These are phyloP conservation scores for Clavispora fructus DNA, from an alignment of 805 yeast genomes.

Conservation along the genomic window DNA sequence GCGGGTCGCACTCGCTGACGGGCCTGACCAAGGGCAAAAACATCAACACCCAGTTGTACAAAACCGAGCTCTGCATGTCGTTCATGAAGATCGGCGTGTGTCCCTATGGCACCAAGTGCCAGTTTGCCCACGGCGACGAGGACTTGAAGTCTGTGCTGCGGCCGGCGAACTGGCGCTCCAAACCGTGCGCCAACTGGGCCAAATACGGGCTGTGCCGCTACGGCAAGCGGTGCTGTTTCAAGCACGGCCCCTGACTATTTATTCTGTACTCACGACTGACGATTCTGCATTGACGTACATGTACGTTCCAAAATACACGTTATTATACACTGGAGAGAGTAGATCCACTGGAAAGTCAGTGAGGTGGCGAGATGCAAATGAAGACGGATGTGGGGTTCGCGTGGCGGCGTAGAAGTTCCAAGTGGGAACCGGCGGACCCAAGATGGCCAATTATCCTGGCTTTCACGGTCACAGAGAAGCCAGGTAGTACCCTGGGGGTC, in stretches of 20 bases:
- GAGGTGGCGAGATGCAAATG: no score
- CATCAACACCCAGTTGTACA: conserved; percentile 67
- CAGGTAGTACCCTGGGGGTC: no score
- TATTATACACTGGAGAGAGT: not conserved
- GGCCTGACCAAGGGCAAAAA: conserved; percentile 4
- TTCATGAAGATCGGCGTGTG: conserved; percentile 63
- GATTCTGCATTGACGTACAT: not conserved
- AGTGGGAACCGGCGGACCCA: no score
- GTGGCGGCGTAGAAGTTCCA: no score
- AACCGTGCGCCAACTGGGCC: conserved; percentile 86
- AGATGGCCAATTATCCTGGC: no score
- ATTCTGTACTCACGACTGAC: not conserved
- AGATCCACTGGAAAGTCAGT: no score
- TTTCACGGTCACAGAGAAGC: no score
- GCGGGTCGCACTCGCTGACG: conserved; percentile 6
- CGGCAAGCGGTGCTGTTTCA: conserved; percentile 89
- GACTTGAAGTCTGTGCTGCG: conserved; percentile 72
- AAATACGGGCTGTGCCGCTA: conserved; percentile 79
- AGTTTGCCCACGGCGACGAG: conserved; percentile 84
- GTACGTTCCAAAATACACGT: not conserved
- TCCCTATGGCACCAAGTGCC: conserved; percentile 89
- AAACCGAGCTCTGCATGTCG: conserved; percentile 85
- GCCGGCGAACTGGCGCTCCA: conserved; percentile 83
- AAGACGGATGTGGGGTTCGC: no score
- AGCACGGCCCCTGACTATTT: conserved; percentile 48